Evolutionary conservation across 192 early-diverging fungal species (phyloP).

Genomic region (Glomus cerebriforme): DNA sequence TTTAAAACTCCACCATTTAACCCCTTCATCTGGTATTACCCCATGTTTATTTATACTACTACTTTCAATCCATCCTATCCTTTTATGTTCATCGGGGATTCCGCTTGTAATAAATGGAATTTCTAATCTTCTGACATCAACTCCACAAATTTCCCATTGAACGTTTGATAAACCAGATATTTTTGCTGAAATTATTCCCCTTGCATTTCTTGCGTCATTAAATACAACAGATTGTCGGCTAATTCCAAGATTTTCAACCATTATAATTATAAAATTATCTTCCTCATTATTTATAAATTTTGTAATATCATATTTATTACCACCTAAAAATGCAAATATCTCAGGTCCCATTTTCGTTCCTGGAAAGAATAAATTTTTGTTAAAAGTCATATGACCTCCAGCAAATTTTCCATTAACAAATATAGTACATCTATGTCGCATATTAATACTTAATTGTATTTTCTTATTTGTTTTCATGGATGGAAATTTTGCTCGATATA

Average conservation of each 20-base stretch:
- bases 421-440: conserved; percentile 70
- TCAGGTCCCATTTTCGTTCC: conserved; percentile 79
- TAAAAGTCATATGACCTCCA: conserved; percentile 81
- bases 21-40: conserved; percentile 33
- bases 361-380: conserved; percentile 50
- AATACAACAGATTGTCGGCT: conserved; percentile 68
- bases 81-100: conserved; percentile 65
- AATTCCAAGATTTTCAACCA: conserved; percentile 79
- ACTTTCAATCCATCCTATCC: conserved; percentile 45
- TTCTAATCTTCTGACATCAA: conserved; percentile 63
- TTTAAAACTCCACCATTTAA: conserved; percentile 43
- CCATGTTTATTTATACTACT: conserved; percentile 14
- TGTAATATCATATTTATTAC: conserved; percentile 60
- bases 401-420: conserved; percentile 72
- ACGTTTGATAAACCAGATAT: conserved; percentile 60
- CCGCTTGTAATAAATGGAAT: conserved; percentile 67
- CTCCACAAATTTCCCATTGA: conserved; percentile 72
- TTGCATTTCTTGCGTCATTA: conserved; percentile 75
- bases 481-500: conserved; percentile 14
- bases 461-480: conserved; percentile 35
- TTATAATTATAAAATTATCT: conserved; percentile 68
- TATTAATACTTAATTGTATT: conserved; percentile 64
- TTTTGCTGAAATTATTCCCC: conserved; percentile 70
- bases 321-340: conserved; percentile 51
- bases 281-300: conserved; percentile 36